Percentiles rank a stretch among this genome's conserved stretches.
Conservation (phyloP, 495 filamentous ascomycete species). For the Penicillium taxi region DNA sequence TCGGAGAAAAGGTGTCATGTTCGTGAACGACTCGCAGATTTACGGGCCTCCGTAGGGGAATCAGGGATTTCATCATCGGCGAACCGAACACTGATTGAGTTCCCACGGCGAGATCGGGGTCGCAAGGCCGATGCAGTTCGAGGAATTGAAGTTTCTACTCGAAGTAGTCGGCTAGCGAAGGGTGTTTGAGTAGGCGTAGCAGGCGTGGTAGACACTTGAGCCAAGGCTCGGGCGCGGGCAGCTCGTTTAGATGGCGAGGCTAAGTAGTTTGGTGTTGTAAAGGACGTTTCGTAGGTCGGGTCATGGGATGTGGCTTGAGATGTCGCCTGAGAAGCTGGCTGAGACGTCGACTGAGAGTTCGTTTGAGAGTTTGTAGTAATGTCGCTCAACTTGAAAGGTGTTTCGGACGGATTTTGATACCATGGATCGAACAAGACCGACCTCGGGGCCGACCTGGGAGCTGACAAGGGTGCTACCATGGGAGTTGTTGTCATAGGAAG, state of each 20-base stretch:
- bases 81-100: slow-evolving; percentile 38
- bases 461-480: too few species aligned
- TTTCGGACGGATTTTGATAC: slow-evolving; percentile 33
- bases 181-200: slow-evolving; percentile 40
- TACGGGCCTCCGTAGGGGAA: slow-evolving; percentile 36
- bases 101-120: slow-evolving; percentile 24
- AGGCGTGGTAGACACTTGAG: slow-evolving; percentile 46
- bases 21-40: slow-evolving; percentile 33
- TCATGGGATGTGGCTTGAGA: too few species aligned
- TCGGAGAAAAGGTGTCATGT: slow-evolving; percentile 12
- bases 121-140: slow-evolving; percentile 22
- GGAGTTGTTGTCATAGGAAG: too few species aligned
- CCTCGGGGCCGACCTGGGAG: too few species aligned
- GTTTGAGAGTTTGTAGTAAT: slow-evolving; percentile 31
- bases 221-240: slow-evolving; percentile 43
- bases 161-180: slow-evolving; percentile 38
- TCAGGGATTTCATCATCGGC: slow-evolving; percentile 38
- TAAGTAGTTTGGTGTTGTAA: slow-evolving; percentile 46
- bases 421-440: slow-evolving; percentile 37
- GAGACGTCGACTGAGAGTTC: too few species aligned
- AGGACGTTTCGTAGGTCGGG: slow-evolving; percentile 30
- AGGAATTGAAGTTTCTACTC: slow-evolving; percentile 22
- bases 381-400: slow-evolving; percentile 42
- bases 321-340: too few species aligned
- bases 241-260: slow-evolving; percentile 52